These are phyloP conservation scores for Carnegiea gigantea DNA, from an alignment of 179 eudicot species.

Conservation along the genomic window DNA sequence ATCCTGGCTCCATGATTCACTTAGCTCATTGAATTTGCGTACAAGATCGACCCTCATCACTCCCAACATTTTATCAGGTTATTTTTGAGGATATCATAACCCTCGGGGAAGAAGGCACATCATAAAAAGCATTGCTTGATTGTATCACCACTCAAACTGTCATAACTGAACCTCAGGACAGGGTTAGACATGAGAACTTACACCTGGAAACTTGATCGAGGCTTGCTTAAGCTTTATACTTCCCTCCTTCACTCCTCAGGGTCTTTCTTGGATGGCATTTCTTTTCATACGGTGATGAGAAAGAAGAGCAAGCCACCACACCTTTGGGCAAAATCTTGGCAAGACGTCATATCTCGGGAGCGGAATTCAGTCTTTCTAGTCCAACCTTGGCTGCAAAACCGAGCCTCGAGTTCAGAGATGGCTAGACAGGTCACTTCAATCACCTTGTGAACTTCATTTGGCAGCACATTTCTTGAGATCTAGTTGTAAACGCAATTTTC, in stretches of 20 bases:
- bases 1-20: neutral
- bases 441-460: conserved; percentile 17
- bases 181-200: conserved; percentile 6
- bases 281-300: conserved; percentile 13
- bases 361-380: neutral
- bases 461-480: conserved; percentile 18
- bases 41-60: conserved; percentile 8
- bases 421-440: conserved; percentile 16
- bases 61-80: conserved; percentile 11
- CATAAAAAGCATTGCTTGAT: conserved; percentile 15
- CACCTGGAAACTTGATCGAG: neutral
- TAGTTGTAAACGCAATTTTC: conserved; percentile 15
- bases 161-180: conserved; percentile 19
- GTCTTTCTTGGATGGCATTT: conserved; percentile 15
- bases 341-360: neutral
- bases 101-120: conserved; percentile 9
- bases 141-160: conserved; percentile 1
- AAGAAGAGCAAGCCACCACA: conserved; percentile 23
- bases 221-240: neutral
- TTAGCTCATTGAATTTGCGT: neutral
- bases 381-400: conserved; percentile 10
- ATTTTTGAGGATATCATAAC: neutral
- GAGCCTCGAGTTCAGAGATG: neutral
- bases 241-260: conserved; percentile 16
- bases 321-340: neutral